A percentile compares a stretch with the other conserved stretches of the same genome.
phyloP scores from a whole-genome alignment of 495 filamentous ascomycete species.

The Annulohypoxylon maeteangense region DNA sequence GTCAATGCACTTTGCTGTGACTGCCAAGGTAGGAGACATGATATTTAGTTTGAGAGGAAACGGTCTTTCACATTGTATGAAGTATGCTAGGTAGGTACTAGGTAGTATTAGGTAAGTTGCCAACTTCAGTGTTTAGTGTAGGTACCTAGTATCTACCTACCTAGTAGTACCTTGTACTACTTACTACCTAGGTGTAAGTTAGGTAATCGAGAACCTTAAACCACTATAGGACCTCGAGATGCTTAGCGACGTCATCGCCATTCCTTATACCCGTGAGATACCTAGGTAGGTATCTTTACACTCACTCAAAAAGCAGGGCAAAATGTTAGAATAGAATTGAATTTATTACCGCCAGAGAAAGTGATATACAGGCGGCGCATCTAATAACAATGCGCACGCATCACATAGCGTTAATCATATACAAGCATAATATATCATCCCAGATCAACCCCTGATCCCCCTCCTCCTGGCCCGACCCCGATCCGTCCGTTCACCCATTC shows the following conservation, averaged over 20 bases:
- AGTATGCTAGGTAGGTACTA: not conserved
- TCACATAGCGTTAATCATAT: slow-evolving; percentile 30
- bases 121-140: no score
- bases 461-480: not conserved
- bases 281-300: no score
- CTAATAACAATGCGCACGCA: slow-evolving; percentile 13
- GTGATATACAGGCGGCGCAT: slow-evolving; percentile 30
- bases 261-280: no score
- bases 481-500: not conserved
- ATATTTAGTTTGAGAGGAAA: not conserved
- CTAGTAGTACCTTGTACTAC: no score
- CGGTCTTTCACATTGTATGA: not conserved
- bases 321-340: slow-evolving; percentile 5
- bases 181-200: no score
- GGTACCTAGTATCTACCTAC: no score
- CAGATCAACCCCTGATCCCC: slow-evolving; percentile 1
- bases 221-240: no score
- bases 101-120: no score
- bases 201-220: no score
- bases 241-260: no score
- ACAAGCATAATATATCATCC: slow-evolving; percentile 30
- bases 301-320: not conserved
- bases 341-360: slow-evolving; percentile 28
- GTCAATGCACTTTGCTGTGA: not conserved
- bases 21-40: not conserved